Percentiles rank a stretch among this genome's conserved stretches.
Conservation (phyloP, 495 filamentous ascomycete species). For the Lophium mytilinum region DNA sequence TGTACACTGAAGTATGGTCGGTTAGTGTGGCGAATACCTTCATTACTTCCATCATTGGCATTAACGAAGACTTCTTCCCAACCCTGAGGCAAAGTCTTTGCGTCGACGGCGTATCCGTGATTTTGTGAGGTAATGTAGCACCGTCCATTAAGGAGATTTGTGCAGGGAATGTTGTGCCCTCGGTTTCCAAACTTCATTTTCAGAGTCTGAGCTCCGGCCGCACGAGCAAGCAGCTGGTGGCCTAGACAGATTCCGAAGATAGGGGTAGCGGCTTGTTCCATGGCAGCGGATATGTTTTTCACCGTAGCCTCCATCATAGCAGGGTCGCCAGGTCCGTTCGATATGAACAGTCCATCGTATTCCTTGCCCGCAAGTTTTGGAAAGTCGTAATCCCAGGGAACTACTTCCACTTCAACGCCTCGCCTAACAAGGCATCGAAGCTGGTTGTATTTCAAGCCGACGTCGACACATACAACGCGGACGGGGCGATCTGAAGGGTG, state of each 20-base stretch:
- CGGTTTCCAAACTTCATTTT: constrained; percentile 99
- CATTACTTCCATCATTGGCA: constrained; percentile 95
- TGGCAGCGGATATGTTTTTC: constrained; percentile 60
- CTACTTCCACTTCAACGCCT: constrained; percentile 90
- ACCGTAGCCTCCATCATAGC: constrained; percentile 70
- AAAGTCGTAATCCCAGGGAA: constrained; percentile 95
- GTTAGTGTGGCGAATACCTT: constrained; percentile 81
- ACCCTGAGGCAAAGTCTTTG: constrained; percentile 58
- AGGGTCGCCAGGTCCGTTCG: constrained; percentile 94
- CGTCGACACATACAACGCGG: constrained; percentile 85
- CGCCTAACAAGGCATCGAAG: constrained; percentile 81
- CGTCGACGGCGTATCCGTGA: constrained; percentile 88
- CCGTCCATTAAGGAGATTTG: constrained; percentile 82
- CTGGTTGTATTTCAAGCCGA: constrained; percentile 97
- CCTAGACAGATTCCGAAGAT: constrained; percentile 97
- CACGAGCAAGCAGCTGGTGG: constrained; percentile 87
- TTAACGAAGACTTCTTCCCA: constrained; percentile 97
- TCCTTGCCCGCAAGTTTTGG: constrained; percentile 60
- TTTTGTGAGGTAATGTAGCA: constrained; percentile 99
- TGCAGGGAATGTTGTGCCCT: constrained; percentile 97
- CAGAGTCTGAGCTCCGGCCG: constrained; percentile 74
- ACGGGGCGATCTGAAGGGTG: constrained; percentile 80
- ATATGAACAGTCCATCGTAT: constrained; percentile 95
- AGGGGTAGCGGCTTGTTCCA: constrained; percentile 68
- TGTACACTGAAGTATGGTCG: constrained; percentile 96